A percentile compares a stretch with the other conserved stretches of the same genome.
phyloP scores from a whole-genome alignment of 768 basidiomycete species.

The Leccinum barrowsii region DNA sequence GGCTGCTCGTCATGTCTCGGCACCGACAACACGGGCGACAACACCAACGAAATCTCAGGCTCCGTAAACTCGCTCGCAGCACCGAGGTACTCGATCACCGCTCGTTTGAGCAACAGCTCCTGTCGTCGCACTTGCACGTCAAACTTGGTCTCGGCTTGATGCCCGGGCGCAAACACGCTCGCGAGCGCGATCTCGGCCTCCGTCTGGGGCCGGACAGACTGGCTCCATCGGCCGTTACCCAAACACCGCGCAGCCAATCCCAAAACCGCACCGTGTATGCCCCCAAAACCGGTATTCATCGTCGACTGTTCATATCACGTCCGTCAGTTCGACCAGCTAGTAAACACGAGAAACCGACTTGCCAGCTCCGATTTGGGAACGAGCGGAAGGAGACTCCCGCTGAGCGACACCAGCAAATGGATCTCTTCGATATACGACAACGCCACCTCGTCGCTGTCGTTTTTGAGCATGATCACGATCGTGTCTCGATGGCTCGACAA shows the following conservation, averaged over 20 bases:
- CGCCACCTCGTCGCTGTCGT: constrained; percentile 59
- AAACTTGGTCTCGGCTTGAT: constrained; percentile 54
- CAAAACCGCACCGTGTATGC: constrained; percentile 77
- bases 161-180: constrained; percentile 51
- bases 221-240: constrained; percentile 53
- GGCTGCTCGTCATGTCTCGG: constrained; percentile 56
- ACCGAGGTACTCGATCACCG: constrained; percentile 65
- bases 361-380: constrained; percentile 80
- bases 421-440: constrained; percentile 73
- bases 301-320: constrained; percentile 33
- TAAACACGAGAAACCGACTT: constrained; percentile 24
- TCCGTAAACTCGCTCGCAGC: constrained; percentile 75
- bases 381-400: constrained; percentile 62
- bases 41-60: constrained; percentile 65
- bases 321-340: background rate
- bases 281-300: constrained; percentile 79
- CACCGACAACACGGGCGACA: constrained; percentile 63
- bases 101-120: constrained; percentile 57
- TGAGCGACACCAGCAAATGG: constrained; percentile 71
- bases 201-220: constrained; percentile 56
- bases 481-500: constrained; percentile 81
- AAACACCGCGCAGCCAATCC: constrained; percentile 71
- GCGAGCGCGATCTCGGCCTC: constrained; percentile 62
- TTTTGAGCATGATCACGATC: constrained; percentile 76
- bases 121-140: constrained; percentile 52